Conservation (phyloP, 257 asterid species). For the Jacaranda mimosifolia region DNA sequence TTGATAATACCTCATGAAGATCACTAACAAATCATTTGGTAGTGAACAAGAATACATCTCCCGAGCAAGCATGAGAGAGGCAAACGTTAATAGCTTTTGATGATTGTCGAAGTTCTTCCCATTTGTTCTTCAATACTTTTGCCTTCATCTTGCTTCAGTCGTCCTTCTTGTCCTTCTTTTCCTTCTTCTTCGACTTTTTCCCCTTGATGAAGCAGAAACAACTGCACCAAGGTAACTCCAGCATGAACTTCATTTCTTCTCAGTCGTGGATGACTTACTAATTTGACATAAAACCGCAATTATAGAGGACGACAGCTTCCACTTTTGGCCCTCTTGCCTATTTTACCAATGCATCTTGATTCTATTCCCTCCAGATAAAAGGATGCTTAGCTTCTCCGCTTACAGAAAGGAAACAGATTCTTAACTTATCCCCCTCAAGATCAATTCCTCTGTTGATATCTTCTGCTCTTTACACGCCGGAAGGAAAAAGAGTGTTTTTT, state of each 20-base stretch:
- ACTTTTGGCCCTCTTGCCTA: conserved; percentile 14
- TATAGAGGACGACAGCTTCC: conserved; percentile 31
- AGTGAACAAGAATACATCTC: conserved; percentile 16
- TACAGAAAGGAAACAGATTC: conserved; percentile 5
- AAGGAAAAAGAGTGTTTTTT: not conserved
- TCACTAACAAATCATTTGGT: conserved; percentile 24
- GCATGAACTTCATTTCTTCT: conserved; percentile 52
- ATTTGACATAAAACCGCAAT: conserved; percentile 28
- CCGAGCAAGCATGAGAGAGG: not conserved
- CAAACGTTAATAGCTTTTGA: conserved; percentile 6
- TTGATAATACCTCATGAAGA: conserved; percentile 8
- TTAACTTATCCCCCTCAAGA: conserved; percentile 31
- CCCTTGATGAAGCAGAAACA: conserved; percentile 71
- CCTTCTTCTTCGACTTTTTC: conserved; percentile 48
- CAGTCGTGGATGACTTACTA: conserved; percentile 17
- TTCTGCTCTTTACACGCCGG: not conserved
- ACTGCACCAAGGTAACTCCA: conserved; percentile 59
- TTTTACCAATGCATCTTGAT: conserved; percentile 32
- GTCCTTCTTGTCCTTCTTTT: conserved; percentile 36
- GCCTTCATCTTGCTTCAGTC: conserved; percentile 31
- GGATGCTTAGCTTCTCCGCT: conserved; percentile 39
- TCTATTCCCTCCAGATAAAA: conserved; percentile 41
- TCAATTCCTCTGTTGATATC: conserved; percentile 18
- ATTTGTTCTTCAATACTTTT: not conserved
- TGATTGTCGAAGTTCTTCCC: not conserved